phyloP scores from a whole-genome alignment of 225 moss, liverwort and hornwort genomes.

The Straminergon stramineum region DNA sequence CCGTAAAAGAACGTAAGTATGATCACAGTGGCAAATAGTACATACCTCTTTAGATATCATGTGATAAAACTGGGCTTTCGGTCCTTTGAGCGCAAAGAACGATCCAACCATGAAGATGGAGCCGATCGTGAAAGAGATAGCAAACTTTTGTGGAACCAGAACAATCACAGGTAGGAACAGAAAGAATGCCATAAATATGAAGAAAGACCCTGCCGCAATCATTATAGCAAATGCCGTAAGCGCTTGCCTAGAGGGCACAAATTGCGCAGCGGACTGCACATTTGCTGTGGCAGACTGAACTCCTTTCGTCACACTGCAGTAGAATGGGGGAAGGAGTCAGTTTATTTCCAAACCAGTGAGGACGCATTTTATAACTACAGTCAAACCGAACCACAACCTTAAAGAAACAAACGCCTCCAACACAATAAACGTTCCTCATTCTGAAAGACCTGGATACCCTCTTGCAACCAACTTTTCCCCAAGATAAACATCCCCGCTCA shows the following conservation, averaged over 20 bases:
- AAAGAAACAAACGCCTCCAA: neutral
- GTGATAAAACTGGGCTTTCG: conserved; percentile 80
- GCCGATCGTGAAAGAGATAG: conserved; percentile 90
- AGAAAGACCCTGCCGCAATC: conserved; percentile 81
- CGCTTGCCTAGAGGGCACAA: conserved; percentile 78
- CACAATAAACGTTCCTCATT: neutral
- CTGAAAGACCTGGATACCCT: neutral
- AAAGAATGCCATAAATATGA: conserved; percentile 74
- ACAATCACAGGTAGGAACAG: conserved; percentile 79
- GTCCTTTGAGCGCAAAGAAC: conserved; percentile 91
- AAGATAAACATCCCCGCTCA: neutral
- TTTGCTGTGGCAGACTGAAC: conserved; percentile 68
- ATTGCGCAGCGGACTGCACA: conserved; percentile 66
- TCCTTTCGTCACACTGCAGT: conserved; percentile 73
- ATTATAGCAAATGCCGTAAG: conserved; percentile 71
- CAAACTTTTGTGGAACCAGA: conserved; percentile 77
- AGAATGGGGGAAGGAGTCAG: neutral
- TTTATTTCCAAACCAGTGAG: neutral
- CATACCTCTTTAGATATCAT: conserved; percentile 89
- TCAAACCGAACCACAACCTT: neutral
- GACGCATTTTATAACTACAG: neutral
- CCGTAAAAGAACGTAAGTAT: neutral
- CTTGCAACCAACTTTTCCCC: neutral
- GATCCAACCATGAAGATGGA: conserved; percentile 87
- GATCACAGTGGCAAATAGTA: neutral